phyloP scores from a whole-genome alignment of 1,284 basidiomycete species.

The Fomitopsis palustris region DNA sequence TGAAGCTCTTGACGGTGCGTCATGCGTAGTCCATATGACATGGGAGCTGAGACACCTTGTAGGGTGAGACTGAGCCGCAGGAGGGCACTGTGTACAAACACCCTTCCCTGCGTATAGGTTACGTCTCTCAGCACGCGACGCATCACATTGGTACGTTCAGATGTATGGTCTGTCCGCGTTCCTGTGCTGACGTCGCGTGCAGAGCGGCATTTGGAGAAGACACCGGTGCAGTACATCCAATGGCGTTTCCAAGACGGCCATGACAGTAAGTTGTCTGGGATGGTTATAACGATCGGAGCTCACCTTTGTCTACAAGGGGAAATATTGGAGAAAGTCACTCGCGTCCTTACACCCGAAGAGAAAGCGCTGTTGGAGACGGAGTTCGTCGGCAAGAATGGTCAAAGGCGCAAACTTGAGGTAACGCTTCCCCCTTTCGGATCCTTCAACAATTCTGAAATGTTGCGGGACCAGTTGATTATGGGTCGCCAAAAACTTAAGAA shows the following conservation, averaged over 20 bases:
- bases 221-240: constrained; percentile 93
- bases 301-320: constrained; percentile 49
- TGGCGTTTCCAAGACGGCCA: constrained; percentile 99
- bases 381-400: constrained; percentile 91
- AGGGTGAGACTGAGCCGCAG: constrained; percentile 94
- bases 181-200: constrained; percentile 11
- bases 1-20: constrained; percentile 88
- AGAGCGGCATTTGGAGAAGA: constrained; percentile 94
- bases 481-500: constrained; percentile 99
- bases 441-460: constrained; percentile 4
- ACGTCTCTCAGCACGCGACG: constrained; percentile 97
- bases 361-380: constrained; percentile 80
- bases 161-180: constrained; percentile 5
- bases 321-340: constrained; percentile 89
- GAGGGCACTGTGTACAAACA: constrained; percentile 95
- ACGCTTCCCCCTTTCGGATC: too few relatives aligned
- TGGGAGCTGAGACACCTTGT: constrained; percentile 9
- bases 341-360: constrained; percentile 89
- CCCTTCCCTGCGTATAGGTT: constrained; percentile 92
- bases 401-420: constrained; percentile 88
- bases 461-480: constrained; percentile 67
- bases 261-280: constrained; percentile 68
- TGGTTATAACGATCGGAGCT: background rate
- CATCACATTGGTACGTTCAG: constrained; percentile 76
- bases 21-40: constrained; percentile 1